phyloP scores from a whole-genome alignment of 1,284 basidiomycete species.

The Ceratobasidium theobromae region DNA sequence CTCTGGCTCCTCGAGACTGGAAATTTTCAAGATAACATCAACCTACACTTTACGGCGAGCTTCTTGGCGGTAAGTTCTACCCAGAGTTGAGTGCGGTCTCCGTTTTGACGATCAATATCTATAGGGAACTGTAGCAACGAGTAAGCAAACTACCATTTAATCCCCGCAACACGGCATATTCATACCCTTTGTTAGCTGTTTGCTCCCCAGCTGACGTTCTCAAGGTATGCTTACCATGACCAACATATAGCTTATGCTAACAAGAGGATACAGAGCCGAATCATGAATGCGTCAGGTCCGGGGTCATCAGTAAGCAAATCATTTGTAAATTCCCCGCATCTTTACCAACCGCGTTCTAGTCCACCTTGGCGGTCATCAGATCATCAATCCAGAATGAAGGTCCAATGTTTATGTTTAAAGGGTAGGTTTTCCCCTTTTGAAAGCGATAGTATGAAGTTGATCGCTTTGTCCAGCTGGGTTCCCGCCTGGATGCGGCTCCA shows the following conservation, averaged over 20 bases:
- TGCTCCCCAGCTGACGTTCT: conserved; percentile 91
- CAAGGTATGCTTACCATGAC: conserved; percentile 54
- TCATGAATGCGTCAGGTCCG: conserved; percentile 87
- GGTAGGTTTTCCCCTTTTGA: conserved; percentile 42
- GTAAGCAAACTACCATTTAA: conserved; percentile 32
- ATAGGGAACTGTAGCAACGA: conserved; percentile 87
- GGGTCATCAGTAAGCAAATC: conserved; percentile 61
- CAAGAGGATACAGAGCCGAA: conserved; percentile 70
- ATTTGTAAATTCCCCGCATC: not conserved
- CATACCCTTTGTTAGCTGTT: conserved; percentile 51
- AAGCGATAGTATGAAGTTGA: not conserved
- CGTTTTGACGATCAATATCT: conserved; percentile 22
- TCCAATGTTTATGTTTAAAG: conserved; percentile 89
- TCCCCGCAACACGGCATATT: not conserved
- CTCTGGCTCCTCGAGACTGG: conserved; percentile 66
- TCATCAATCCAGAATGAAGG: conserved; percentile 77
- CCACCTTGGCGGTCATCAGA: conserved; percentile 70
- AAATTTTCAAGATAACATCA: conserved; percentile 78
- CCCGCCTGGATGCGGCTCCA: conserved; percentile 83
- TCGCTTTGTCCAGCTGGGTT: too few relatives aligned
- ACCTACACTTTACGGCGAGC: conserved; percentile 79
- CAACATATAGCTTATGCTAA: too few relatives aligned
- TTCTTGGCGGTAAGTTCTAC: conserved; percentile 74
- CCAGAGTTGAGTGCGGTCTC: conserved; percentile 48
- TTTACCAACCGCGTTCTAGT: conserved; percentile 47